These are phyloP conservation scores for Cubamyces lactineus DNA, from an alignment of 768 basidiomycete genomes.

Conservation along the genomic window DNA sequence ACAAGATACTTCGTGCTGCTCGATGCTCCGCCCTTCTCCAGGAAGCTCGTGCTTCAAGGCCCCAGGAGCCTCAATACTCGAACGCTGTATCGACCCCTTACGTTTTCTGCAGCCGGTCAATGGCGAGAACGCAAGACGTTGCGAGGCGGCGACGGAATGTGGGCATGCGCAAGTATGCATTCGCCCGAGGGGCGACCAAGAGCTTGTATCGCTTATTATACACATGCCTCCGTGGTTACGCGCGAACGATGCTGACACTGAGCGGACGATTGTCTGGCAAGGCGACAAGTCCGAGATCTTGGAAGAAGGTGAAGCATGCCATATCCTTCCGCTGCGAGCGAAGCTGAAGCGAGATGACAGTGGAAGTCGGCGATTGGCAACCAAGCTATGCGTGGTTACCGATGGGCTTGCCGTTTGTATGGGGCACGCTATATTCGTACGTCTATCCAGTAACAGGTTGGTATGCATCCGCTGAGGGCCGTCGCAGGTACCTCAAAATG, in stretches of 20 bases:
- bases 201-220: slow-evolving; percentile 60
- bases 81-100: slow-evolving; percentile 62
- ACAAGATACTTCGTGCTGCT: slow-evolving; percentile 26
- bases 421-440: slow-evolving; percentile 56
- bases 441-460: slow-evolving; percentile 31
- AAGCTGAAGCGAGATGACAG: slow-evolving; percentile 38
- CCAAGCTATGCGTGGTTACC: slow-evolving; percentile 49
- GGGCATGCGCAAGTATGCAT: slow-evolving; percentile 51
- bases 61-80: slow-evolving; percentile 1
- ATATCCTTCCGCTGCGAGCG: not conserved
- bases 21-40: slow-evolving; percentile 19
- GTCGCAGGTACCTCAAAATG: slow-evolving; percentile 58
- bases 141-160: slow-evolving; percentile 44
- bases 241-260: slow-evolving; percentile 9
- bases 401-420: slow-evolving; percentile 42
- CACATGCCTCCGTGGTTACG: slow-evolving; percentile 26
- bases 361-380: slow-evolving; percentile 52
- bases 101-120: slow-evolving; percentile 43
- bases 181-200: slow-evolving; percentile 49
- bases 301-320: slow-evolving; percentile 55
- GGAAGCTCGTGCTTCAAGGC: slow-evolving; percentile 47
- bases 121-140: slow-evolving; percentile 38
- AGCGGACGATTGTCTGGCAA: slow-evolving; percentile 65
- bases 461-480: not conserved
- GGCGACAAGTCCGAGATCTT: slow-evolving; percentile 68